Conservation (phyloP, 768 basidiomycete species). For the Kwoniella botswanensis region DNA sequence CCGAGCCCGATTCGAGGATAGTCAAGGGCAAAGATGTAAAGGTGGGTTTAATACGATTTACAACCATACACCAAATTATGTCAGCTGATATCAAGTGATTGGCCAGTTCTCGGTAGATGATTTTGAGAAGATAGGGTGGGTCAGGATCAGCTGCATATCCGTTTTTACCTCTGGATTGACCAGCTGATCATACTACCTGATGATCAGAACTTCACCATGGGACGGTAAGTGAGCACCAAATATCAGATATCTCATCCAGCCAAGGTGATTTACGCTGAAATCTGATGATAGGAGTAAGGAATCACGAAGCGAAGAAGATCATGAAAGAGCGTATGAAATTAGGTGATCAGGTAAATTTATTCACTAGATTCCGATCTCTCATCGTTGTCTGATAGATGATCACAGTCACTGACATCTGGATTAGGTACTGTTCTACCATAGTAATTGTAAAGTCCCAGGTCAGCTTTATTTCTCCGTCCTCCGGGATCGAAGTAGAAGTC, state of each 20-base stretch:
- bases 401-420: not conserved
- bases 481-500: no score
- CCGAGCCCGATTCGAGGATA: slow-evolving; percentile 58
- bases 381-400: not conserved
- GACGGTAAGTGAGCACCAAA: slow-evolving; percentile 41
- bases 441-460: slow-evolving; percentile 53
- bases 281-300: slow-evolving; percentile 47
- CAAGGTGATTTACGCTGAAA: not conserved
- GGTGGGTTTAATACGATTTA: slow-evolving; percentile 31
- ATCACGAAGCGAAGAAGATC: slow-evolving; percentile 56
- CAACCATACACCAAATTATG: not conserved
- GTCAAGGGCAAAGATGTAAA: slow-evolving; percentile 60
- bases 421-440: slow-evolving; percentile 57
- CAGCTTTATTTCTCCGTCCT: not conserved
- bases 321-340: slow-evolving; percentile 57
- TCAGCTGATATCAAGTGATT: not conserved
- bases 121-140: slow-evolving; percentile 53
- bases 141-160: no score
- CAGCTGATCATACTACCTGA: slow-evolving; percentile 1
- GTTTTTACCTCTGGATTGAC: not conserved
- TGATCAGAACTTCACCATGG: slow-evolving; percentile 47
- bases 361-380: not conserved
- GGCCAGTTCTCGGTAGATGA: slow-evolving; percentile 58
- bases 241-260: no score
- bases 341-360: slow-evolving; percentile 48